Conservation (phyloP, 768 basidiomycete species). For the Jaapia argillacea region DNA sequence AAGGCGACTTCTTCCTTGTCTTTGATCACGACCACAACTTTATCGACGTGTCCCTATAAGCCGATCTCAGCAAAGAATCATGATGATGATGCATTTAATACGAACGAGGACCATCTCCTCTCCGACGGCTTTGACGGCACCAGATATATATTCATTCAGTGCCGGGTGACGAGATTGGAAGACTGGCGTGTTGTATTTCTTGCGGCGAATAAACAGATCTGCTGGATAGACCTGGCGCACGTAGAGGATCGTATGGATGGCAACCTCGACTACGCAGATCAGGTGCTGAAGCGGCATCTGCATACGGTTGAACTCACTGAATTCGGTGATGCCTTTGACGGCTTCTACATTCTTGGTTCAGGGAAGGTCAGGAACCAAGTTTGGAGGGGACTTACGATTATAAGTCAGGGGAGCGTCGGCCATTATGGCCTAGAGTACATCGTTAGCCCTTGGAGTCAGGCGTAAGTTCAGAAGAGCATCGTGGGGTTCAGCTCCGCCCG, state of each 20-base stretch:
- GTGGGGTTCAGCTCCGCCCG: too few relatives aligned
- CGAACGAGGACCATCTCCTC: constrained; percentile 64
- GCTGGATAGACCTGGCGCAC: constrained; percentile 86
- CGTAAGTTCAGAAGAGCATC: too few relatives aligned
- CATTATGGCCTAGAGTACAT: too few relatives aligned
- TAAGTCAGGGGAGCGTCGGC: background rate
- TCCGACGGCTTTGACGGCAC: constrained; percentile 70
- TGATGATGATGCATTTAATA: background rate
- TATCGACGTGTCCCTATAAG: constrained; percentile 63
- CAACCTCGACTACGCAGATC: constrained; percentile 71
- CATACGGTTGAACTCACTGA: background rate
- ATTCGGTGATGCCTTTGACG: background rate
- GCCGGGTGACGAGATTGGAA: constrained; percentile 91
- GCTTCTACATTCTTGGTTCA: background rate
- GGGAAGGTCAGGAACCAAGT: background rate
- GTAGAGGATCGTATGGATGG: constrained; percentile 87
- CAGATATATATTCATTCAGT: constrained; percentile 84
- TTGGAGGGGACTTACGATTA: background rate
- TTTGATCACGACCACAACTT: constrained; percentile 80
- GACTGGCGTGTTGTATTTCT: constrained; percentile 86
- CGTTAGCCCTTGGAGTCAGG: too few relatives aligned
- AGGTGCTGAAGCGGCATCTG: too few relatives aligned
- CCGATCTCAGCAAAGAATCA: background rate
- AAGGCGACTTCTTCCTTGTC: constrained; percentile 68
- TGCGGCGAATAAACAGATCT: constrained; percentile 77